Evolutionary conservation across 2,329 filamentous ascomycete genomes (phyloP).

Genomic region (Leptographium wingfieldii): DNA sequence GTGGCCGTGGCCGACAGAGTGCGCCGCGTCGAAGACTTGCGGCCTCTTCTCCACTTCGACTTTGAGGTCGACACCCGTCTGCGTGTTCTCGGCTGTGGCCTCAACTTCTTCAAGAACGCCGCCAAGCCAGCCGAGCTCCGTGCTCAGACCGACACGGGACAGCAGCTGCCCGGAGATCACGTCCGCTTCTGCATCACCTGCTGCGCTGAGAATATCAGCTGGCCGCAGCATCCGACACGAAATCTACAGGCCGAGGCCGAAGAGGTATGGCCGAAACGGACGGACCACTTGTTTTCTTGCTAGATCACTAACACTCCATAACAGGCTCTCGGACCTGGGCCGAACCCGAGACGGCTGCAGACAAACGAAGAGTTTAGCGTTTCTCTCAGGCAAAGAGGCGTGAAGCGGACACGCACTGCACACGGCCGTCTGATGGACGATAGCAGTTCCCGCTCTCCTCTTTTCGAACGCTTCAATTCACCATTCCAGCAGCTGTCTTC

Average conservation of each 20-base stretch:
- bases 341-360: not conserved
- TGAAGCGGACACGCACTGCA: not conserved
- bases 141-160: constrained; percentile 12
- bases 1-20: constrained; percentile 11
- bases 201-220: constrained; percentile 13
- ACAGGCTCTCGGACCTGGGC: not conserved
- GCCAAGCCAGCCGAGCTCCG: constrained; percentile 14
- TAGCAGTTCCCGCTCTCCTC: not conserved
- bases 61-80: constrained; percentile 14
- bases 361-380: constrained; percentile 2
- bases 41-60: constrained; percentile 14
- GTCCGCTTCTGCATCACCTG: constrained; percentile 13
- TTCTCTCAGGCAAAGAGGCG: not conserved
- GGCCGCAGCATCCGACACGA: constrained; percentile 14
- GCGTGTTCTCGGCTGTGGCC: constrained; percentile 13
- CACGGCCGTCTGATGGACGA: not conserved
- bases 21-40: constrained; percentile 5
- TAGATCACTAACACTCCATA: not conserved
- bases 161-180: constrained; percentile 11
- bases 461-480: not conserved
- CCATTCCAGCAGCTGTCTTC: not conserved
- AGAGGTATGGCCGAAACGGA: not conserved
- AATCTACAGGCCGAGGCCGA: constrained; percentile 15
- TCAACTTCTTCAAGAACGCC: constrained; percentile 10
- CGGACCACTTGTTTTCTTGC: too few relatives aligned